Conservation (phyloP, 2,329 filamentous ascomycete species). For the Thermothelomyces thermophilus region DNA sequence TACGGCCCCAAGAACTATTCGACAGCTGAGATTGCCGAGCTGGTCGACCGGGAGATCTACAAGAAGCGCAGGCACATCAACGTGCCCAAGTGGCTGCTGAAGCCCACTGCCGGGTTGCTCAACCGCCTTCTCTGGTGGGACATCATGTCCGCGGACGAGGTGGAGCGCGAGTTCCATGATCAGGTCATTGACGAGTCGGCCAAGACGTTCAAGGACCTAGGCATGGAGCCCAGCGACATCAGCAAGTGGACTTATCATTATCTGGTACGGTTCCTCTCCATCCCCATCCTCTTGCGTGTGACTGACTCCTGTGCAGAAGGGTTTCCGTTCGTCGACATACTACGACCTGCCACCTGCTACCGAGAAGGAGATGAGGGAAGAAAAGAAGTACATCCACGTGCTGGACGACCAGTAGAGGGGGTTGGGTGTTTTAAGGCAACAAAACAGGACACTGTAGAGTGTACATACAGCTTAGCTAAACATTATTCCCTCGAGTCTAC, state of each 20-base stretch:
- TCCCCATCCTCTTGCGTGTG: conserved; percentile 28
- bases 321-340: conserved; percentile 79
- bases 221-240: conserved; percentile 82
- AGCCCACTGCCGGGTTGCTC: conserved; percentile 65
- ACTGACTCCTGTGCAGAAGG: conserved; percentile 55
- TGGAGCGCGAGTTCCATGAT: conserved; percentile 89
- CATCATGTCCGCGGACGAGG: conserved; percentile 70
- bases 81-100: conserved; percentile 71
- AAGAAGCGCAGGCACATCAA: conserved; percentile 89
- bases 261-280: conserved; percentile 53
- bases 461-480: conserved; percentile 31
- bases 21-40: conserved; percentile 73
- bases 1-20: conserved; percentile 92
- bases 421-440: conserved; percentile 1
- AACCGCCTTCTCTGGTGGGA: conserved; percentile 90
- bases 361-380: conserved; percentile 87
- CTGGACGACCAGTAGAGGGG: conserved; percentile 64
- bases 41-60: conserved; percentile 89
- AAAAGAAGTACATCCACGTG: conserved; percentile 96
- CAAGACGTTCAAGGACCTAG: conserved; percentile 93
- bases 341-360: conserved; percentile 93
- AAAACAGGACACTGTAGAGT: conserved; percentile 20
- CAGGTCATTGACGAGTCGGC: conserved; percentile 84
- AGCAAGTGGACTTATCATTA: conserved; percentile 88
- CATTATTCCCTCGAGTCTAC: conserved; percentile 22